Percentiles rank a stretch among this genome's conserved stretches.
Evolutionary conservation across 148 eudicot genomes (phyloP).

Genomic region (Arbutus unedo): DNA sequence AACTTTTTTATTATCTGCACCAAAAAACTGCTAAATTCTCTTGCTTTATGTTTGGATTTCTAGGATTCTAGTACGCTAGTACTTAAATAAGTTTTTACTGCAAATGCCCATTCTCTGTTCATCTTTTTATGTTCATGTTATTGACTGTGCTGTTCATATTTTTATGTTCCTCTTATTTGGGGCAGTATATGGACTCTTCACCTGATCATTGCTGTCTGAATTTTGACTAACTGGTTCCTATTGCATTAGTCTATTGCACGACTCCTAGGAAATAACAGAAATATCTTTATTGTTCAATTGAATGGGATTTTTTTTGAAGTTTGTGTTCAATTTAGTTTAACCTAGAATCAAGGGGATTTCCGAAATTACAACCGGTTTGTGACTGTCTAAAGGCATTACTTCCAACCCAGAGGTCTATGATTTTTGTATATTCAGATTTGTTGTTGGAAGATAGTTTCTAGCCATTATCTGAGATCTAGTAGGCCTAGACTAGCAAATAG

Average conservation of each 20-base stretch:
- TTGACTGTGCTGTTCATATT: too few species aligned
- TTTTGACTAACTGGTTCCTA: conserved; percentile 16
- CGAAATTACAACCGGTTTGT: not conserved
- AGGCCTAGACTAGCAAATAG: not conserved
- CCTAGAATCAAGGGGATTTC: not conserved
- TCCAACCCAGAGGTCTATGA: not conserved
- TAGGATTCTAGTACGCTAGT: not conserved
- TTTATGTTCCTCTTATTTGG: too few species aligned
- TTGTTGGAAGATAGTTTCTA: not conserved
- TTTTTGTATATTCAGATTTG: not conserved
- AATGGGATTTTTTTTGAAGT: not conserved
- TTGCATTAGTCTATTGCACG: conserved; percentile 19
- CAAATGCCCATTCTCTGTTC: not conserved
- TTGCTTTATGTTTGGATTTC: not conserved
- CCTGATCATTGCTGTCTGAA: conserved; percentile 4
- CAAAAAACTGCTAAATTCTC: not conserved
- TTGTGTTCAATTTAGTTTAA: not conserved
- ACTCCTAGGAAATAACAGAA: not conserved
- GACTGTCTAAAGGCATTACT: conserved; percentile 18
- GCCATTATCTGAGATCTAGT: not conserved
- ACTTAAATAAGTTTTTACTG: not conserved
- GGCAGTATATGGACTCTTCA: not conserved
- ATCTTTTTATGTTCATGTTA: too few species aligned
- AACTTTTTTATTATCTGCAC: not conserved
- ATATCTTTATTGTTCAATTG: conserved; percentile 2